A percentile compares a stretch with the other conserved stretches of the same genome.
These are phyloP conservation scores for Nothopassalora personata DNA, from an alignment of 2,329 filamentous ascomycete genomes.

Conservation along the genomic window DNA sequence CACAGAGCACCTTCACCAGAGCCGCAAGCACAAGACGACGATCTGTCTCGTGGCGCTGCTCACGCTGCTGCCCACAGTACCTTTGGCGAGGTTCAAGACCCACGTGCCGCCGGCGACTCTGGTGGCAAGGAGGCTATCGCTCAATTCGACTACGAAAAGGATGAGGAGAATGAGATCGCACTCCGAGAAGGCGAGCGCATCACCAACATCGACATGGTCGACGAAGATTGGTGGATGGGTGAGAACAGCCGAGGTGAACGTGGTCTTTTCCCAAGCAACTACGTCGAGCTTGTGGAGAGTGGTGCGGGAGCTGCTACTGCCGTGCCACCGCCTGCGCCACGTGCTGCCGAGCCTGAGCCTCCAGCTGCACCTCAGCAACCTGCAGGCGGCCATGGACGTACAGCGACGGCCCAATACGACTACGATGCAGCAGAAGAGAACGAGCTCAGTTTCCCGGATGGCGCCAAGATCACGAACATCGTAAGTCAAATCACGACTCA, in stretches of 20 bases:
- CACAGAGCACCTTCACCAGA: conserved; percentile 63
- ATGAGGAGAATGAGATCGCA: conserved; percentile 94
- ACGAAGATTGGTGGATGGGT: conserved; percentile 98
- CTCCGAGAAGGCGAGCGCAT: conserved; percentile 83
- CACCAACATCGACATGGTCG: conserved; percentile 92
- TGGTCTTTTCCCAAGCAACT: conserved; percentile 94
- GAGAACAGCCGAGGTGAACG: conserved; percentile 77
- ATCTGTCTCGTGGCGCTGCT: conserved; percentile 50
- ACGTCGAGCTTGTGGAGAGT: conserved; percentile 74
- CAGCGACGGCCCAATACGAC: conserved; percentile 83
- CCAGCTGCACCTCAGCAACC: conserved; percentile 28
- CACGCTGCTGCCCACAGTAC: conserved; percentile 42
- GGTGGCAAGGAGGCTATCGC: conserved; percentile 69
- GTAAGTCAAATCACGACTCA: conserved; percentile 46
- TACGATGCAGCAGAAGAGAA: conserved; percentile 98
- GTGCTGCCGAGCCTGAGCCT: conserved; percentile 31
- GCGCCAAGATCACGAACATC: conserved; percentile 72
- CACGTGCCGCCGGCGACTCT: conserved; percentile 32
- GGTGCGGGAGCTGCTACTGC: conserved; percentile 35
- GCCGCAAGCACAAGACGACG: conserved; percentile 53
- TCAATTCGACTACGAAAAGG: conserved; percentile 95
- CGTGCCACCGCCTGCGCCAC: conserved; percentile 39
- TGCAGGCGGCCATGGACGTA: conserved; percentile 41
- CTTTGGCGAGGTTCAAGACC: conserved; percentile 40
- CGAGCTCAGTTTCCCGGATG: conserved; percentile 77